Conservation (phyloP, 1,284 basidiomycete genomes). For the Cystobasidiaceae sp. region DNA sequence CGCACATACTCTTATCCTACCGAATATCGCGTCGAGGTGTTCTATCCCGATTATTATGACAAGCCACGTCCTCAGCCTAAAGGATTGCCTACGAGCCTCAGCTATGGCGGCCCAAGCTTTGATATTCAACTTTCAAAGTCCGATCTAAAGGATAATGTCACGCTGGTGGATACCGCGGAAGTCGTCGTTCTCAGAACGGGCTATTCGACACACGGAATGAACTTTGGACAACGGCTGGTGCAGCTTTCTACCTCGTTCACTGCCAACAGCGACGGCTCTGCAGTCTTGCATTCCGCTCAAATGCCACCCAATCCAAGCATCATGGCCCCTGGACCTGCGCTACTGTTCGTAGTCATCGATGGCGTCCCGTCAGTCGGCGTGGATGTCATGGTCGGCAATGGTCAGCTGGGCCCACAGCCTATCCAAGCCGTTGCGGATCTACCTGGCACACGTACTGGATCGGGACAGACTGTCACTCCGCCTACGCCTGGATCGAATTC, state of each 20-base stretch:
- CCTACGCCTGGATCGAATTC: no score
- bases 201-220: constrained; percentile 59
- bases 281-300: constrained; percentile 69
- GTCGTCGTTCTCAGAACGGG: constrained; percentile 78
- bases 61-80: constrained; percentile 63
- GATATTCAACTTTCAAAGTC: constrained; percentile 60
- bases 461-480: constrained; percentile 20
- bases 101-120: constrained; percentile 80
- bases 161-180: constrained; percentile 60
- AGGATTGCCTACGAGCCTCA: constrained; percentile 65
- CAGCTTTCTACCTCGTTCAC: constrained; percentile 68
- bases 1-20: constrained; percentile 31
- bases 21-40: constrained; percentile 39
- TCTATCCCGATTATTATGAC: constrained; percentile 66
- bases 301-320: constrained; percentile 74
- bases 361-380: constrained; percentile 79
- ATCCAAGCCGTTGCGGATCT: neutral
- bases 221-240: constrained; percentile 48
- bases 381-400: constrained; percentile 68
- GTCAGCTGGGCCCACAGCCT: constrained; percentile 65
- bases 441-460: neutral
- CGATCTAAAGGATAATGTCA: constrained; percentile 34
- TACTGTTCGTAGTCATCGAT: constrained; percentile 71
- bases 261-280: constrained; percentile 67
- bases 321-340: constrained; percentile 76